Conservation (phyloP, 108 stramenopile species). For the Schizochytrium sp. region DNA sequence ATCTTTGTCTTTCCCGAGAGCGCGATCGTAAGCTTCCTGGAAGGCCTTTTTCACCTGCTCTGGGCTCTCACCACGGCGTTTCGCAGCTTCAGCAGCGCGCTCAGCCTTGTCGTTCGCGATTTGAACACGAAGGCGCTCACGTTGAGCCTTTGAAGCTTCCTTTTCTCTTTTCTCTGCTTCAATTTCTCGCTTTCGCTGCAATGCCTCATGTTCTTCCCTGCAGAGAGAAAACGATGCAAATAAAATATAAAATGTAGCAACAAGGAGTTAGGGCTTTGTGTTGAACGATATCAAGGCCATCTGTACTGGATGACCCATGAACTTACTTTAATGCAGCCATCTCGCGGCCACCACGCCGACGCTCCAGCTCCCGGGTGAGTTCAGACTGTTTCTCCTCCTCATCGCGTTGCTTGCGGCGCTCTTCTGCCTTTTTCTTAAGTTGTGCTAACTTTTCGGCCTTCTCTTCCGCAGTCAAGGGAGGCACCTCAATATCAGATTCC, state of each 20-base stretch:
- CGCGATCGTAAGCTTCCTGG: neutral
- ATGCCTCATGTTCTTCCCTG: constrained; percentile 71
- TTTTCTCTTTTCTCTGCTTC: constrained; percentile 67
- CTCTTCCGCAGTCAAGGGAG: constrained; percentile 72
- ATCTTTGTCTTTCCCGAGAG: constrained; percentile 1
- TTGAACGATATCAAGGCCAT: neutral
- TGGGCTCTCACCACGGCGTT: constrained; percentile 62
- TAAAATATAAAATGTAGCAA: neutral
- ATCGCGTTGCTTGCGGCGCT: constrained; percentile 67
- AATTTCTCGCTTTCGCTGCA: constrained; percentile 67
- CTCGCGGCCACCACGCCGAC: constrained; percentile 61
- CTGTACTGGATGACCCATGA: neutral
- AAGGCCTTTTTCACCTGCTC: constrained; percentile 32
- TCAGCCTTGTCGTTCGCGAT: constrained; percentile 76
- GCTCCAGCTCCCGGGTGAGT: constrained; percentile 66
- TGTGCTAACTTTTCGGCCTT: constrained; percentile 67
- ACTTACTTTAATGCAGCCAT: constrained; percentile 52
- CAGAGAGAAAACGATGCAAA: neutral
- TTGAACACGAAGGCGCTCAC: constrained; percentile 72
- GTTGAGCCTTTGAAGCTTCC: constrained; percentile 63
- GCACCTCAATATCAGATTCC: constrained; percentile 66
- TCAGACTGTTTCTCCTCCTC: constrained; percentile 72
- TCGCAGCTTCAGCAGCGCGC: constrained; percentile 69
- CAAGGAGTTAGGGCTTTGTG: too few relatives aligned
- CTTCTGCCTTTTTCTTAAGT: constrained; percentile 67